These are phyloP conservation scores for Ramaria rubella DNA, from an alignment of 768 basidiomycete genomes.

Conservation along the genomic window DNA sequence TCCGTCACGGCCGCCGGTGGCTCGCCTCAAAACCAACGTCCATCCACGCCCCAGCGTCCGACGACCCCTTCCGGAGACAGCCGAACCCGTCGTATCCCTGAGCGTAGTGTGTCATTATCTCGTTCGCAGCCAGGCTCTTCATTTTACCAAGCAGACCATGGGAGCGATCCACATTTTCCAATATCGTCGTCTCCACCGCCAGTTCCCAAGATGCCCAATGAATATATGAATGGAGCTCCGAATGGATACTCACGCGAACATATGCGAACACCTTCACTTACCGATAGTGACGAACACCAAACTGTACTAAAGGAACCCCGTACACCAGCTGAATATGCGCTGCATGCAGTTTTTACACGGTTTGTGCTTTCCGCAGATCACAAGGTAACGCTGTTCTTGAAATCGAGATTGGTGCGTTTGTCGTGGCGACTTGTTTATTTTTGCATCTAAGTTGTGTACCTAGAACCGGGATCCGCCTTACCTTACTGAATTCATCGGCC, in stretches of 20 bases:
- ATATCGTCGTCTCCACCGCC: conserved; percentile 60
- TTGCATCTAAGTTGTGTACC: not conserved
- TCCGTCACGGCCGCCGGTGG: conserved; percentile 24
- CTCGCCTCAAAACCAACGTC: conserved; percentile 36
- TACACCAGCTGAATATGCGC: conserved; percentile 81
- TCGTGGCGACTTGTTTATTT: not conserved
- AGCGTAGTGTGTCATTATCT: conserved; percentile 44
- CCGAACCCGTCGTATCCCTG: conserved; percentile 35
- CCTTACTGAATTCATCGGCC: conserved; percentile 62
- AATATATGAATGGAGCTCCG: conserved; percentile 36
- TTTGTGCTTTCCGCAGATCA: conserved; percentile 75
- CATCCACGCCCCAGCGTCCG: conserved; percentile 48
- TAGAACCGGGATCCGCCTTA: conserved; percentile 62
- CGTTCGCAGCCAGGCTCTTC: conserved; percentile 73
- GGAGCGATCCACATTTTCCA: conserved; percentile 58
- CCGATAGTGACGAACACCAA: conserved; percentile 48
- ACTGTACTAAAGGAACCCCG: conserved; percentile 64
- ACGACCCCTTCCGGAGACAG: conserved; percentile 42
- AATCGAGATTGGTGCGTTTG: conserved; percentile 53
- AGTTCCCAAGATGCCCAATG: conserved; percentile 69
- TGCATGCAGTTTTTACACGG: conserved; percentile 82
- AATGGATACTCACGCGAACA: conserved; percentile 27
- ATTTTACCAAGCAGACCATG: conserved; percentile 61
- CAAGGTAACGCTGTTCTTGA: conserved; percentile 72
- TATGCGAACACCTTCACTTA: conserved; percentile 30